Percentiles rank a stretch among this genome's conserved stretches.
Conservation (phyloP, 2,329 filamentous ascomycete species). For the Alternaria triticina region DNA sequence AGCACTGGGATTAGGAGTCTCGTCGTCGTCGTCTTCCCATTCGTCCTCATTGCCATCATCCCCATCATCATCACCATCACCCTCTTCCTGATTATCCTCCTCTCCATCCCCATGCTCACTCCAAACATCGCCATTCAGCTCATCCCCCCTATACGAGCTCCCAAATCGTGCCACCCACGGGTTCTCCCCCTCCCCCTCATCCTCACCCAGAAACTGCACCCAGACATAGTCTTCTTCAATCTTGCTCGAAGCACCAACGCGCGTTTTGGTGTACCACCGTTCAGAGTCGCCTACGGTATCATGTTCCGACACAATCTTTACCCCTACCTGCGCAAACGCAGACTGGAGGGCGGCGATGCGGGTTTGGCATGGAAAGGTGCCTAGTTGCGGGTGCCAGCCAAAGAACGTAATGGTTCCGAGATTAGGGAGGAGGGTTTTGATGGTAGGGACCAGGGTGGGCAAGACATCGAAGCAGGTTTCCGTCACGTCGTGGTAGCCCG, state of each 20-base stretch:
- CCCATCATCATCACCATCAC: neutral
- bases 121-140: neutral
- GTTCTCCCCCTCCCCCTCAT: neutral
- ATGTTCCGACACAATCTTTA: neutral
- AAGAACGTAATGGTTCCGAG: neutral
- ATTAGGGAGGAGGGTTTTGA: neutral
- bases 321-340: neutral
- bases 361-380: constrained; percentile 8
- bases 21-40: neutral
- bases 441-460: neutral
- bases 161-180: neutral
- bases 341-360: neutral
- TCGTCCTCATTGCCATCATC: neutral
- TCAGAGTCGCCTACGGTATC: neutral
- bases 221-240: constrained; percentile 5
- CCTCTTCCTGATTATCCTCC: neutral
- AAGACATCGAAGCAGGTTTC: neutral
- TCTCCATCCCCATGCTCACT: neutral
- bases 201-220: neutral
- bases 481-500: neutral
- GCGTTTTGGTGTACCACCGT: neutral
- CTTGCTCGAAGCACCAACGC: neutral
- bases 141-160: neutral
- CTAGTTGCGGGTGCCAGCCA: constrained; percentile 3
- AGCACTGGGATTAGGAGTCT: neutral